Base-by-base conservation (phyloP, 148 eudicot species). In the Rhododendron williamsianum region DNA sequence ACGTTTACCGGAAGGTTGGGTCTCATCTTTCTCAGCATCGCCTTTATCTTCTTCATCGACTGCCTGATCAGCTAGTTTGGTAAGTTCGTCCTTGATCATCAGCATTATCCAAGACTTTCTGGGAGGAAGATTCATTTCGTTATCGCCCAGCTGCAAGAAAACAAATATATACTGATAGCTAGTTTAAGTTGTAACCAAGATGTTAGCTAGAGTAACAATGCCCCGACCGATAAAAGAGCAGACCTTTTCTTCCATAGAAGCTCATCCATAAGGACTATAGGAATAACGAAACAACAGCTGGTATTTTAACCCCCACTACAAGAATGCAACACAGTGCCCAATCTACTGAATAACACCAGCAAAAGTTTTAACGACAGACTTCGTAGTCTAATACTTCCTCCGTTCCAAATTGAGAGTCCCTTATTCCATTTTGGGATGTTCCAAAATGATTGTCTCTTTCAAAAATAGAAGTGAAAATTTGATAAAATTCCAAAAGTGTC, bases 61-160 rank as follows among this genome's bases (percentile, higher is more conserved):
- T 8, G 92, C 93, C 85, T 91, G 96, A 33, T 96, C 97, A 80
- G 97, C 98, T 78, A 95, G 88, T 85, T 92, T 95, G 21, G 98
- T 97, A 41, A 97, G 98, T 90, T 97, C 99, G 2, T 92, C 96
- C 89, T 97, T 96, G 86, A 95, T 94, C 93, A 97, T 92, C 76
- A 87, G 89, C 94, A 94, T 95, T 87, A 97, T 93, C 4, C 91
- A 86, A 86, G 92, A 30, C 84, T 95, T 97, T 84, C 92, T 91
- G 54, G 96, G 79, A 21, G 92, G 84, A 56, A 97, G 94, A 81
- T 94, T 98, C 13, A 92, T 90, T 21, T 78, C 86, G 86, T 92
- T 92, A 97, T 80, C 88, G 91, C 78, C 91, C 89, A 80, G 93
- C 99, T 97, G 95, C 82, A 86, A 71, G 7, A 71, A 71, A 33